These are phyloP conservation scores for Funneliformis mosseae DNA, from an alignment of 192 early-diverging fungal species.

Conservation along the genomic window DNA sequence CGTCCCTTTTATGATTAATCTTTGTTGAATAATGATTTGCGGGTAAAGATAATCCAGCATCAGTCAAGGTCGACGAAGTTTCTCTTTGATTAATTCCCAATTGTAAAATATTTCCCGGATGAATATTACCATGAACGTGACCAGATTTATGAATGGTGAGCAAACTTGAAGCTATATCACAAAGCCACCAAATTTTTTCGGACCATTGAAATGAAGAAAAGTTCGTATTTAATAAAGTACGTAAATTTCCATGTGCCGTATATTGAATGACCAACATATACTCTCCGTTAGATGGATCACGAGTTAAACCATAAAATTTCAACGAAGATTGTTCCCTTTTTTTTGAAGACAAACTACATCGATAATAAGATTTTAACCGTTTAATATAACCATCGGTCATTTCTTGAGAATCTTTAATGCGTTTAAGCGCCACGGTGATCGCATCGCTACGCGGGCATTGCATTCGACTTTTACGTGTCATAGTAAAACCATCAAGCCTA, in stretches of 20 bases:
- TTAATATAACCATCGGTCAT: conserved; percentile 3
- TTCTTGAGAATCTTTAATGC: conserved; percentile 22
- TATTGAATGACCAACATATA: conserved; percentile 8
- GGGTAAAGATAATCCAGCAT: conserved; percentile 12
- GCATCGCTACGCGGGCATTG: background rate
- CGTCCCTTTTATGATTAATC: background rate
- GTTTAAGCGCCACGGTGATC: background rate
- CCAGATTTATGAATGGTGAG: conserved; percentile 10
- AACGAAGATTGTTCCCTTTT: background rate
- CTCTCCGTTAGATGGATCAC: background rate
- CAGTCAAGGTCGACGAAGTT: background rate
- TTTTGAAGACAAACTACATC: background rate
- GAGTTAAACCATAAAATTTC: conserved; percentile 10
- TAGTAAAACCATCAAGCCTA: background rate
- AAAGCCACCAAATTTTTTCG: conserved; percentile 17
- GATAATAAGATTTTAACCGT: background rate
- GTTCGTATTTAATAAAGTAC: background rate
- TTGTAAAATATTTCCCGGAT: conserved; percentile 26
- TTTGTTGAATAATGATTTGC: background rate
- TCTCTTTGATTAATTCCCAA: background rate
- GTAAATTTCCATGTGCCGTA: background rate
- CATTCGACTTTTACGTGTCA: background rate
- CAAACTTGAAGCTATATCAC: conserved; percentile 6
- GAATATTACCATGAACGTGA: conserved; percentile 24
- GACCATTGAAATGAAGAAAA: background rate